Conservation (phyloP, 2,329 filamentous ascomycete genomes). For the Cladorrhinum sp. region DNA sequence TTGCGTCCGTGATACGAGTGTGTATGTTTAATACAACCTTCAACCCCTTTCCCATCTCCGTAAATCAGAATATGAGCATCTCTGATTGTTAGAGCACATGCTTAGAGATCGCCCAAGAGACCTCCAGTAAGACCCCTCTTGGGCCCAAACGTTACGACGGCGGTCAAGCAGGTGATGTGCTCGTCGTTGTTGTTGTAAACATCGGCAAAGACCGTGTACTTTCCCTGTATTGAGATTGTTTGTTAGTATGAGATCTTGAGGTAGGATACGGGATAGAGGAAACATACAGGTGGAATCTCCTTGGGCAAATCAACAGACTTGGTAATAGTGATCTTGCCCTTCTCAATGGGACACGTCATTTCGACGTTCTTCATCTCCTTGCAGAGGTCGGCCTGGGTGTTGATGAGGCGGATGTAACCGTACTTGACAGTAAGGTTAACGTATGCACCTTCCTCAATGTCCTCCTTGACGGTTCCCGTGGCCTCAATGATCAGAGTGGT, state of each 20-base stretch:
- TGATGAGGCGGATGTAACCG: constrained; percentile 85
- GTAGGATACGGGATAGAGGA: neutral
- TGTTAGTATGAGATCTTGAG: constrained; percentile 22
- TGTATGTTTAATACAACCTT: neutral
- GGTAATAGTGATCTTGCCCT: constrained; percentile 68
- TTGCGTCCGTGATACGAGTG: neutral
- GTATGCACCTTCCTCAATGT: constrained; percentile 74
- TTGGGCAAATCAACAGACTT: constrained; percentile 83
- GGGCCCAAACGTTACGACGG: constrained; percentile 62
- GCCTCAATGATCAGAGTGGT: constrained; percentile 74
- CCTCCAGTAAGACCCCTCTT: constrained; percentile 31
- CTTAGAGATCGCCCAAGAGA: constrained; percentile 38
- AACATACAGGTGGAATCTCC: constrained; percentile 82
- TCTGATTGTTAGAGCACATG: neutral
- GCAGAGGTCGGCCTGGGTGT: constrained; percentile 78
- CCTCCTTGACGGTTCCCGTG: constrained; percentile 67
- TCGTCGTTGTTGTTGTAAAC: constrained; percentile 71
- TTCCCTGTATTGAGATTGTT: constrained; percentile 57
- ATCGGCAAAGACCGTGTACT: constrained; percentile 84
- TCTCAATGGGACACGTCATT: constrained; percentile 80
- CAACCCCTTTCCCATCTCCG: neutral
- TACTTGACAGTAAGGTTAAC: constrained; percentile 88
- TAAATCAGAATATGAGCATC: neutral
- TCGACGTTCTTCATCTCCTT: constrained; percentile 87
- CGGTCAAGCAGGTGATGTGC: constrained; percentile 83